Percentiles rank a stretch among this genome's conserved stretches.
phyloP scores from a whole-genome alignment of 2,329 filamentous ascomycete genomes.

The Claviceps pazoutovae region DNA sequence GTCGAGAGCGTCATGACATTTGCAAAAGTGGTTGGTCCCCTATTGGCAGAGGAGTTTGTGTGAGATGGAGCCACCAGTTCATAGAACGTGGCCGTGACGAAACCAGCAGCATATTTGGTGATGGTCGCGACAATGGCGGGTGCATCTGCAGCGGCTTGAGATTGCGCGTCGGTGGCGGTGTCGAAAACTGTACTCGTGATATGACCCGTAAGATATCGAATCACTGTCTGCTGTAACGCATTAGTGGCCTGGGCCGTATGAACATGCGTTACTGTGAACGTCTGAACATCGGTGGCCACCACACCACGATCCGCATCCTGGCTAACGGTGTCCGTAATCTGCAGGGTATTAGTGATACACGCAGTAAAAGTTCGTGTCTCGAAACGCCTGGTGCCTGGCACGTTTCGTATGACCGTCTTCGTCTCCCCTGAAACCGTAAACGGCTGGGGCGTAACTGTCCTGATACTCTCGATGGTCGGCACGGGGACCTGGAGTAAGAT shows the following conservation, averaged over 20 bases:
- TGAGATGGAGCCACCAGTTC: too few relatives aligned
- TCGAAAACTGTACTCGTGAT: not conserved
- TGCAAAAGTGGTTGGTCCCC: too few relatives aligned
- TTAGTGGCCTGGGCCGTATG: not conserved
- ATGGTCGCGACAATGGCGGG: not conserved
- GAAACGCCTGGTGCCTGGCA: not conserved
- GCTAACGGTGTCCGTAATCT: not conserved
- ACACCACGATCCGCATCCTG: not conserved
- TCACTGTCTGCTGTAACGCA: not conserved
- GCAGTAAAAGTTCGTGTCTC: not conserved
- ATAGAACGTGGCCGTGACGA: not conserved
- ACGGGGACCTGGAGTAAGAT: not conserved
- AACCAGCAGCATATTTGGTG: not conserved
- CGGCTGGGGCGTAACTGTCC: not conserved
- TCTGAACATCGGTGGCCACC: not conserved
- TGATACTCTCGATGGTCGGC: not conserved
- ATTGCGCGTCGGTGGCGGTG: not conserved
- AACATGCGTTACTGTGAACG: not conserved
- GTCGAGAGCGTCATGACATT: not conserved
- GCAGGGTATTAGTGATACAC: not conserved
- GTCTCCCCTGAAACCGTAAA: not conserved
- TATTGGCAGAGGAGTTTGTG: not conserved
- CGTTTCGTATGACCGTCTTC: not conserved
- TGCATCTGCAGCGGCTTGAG: not conserved
- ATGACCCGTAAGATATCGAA: not conserved